These are phyloP conservation scores for Thalassiosira delicatula DNA, from an alignment of 352 stramenopile genomes.

Conservation along the genomic window DNA sequence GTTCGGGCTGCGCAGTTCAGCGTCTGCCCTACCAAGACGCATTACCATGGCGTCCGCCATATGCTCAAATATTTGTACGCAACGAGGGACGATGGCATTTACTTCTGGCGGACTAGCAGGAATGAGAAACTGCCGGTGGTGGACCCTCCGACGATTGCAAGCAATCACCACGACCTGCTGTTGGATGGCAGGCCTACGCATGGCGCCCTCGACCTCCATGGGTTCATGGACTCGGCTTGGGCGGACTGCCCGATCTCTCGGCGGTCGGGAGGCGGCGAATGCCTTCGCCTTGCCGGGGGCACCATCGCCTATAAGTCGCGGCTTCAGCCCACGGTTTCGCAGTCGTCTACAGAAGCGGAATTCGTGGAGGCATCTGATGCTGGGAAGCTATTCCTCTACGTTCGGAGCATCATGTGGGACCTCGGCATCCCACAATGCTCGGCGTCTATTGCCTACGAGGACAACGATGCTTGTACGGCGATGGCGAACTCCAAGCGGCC, in stretches of 20 bases:
- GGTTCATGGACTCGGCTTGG: slow-evolving; percentile 29
- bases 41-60: slow-evolving; percentile 38
- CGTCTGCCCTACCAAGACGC: slow-evolving; percentile 12
- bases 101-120: slow-evolving; percentile 6
- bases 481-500: slow-evolving; percentile 47
- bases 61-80: slow-evolving; percentile 35
- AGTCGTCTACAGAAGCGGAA: slow-evolving; percentile 22
- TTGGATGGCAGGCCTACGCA: neutral
- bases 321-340: slow-evolving; percentile 11
- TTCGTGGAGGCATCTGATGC: slow-evolving; percentile 23
- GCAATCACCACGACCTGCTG: slow-evolving; percentile 7
- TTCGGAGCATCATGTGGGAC: slow-evolving; percentile 25
- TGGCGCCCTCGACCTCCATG: neutral
- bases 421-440: slow-evolving; percentile 10
- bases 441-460: slow-evolving; percentile 26
- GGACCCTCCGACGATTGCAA: neutral
- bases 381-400: slow-evolving; percentile 14
- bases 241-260: neutral
- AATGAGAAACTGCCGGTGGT: neutral
- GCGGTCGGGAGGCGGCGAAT: neutral
- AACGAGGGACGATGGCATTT: slow-evolving; percentile 15
- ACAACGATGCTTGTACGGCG: slow-evolving; percentile 4
- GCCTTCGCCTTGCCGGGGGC: neutral
- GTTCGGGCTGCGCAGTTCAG: neutral
- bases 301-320: slow-evolving; percentile 16